A percentile compares a stretch with the other conserved stretches of the same genome.
phyloP scores from a whole-genome alignment of 2,329 filamentous ascomycete genomes.

The Ceratocystis cacaofunesta region DNA sequence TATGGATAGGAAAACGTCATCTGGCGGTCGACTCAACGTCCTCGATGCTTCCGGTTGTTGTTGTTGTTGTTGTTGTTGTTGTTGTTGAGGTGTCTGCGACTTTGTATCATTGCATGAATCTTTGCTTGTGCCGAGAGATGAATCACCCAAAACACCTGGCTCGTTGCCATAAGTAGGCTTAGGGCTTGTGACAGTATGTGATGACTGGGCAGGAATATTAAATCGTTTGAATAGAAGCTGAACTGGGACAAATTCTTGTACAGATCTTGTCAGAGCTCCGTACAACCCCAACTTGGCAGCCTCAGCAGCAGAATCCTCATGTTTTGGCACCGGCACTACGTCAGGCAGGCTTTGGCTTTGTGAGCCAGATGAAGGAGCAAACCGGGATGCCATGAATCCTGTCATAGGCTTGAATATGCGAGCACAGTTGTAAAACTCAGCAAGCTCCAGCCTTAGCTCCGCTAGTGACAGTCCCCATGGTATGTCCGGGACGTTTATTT shows the following conservation, averaged over 20 bases:
- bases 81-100: background rate
- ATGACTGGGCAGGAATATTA: constrained; percentile 58
- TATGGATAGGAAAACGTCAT: constrained; percentile 17
- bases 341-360: constrained; percentile 22
- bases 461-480: constrained; percentile 31
- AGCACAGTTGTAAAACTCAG: constrained; percentile 53
- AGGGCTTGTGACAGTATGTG: constrained; percentile 28
- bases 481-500: constrained; percentile 25
- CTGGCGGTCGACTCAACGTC: constrained; percentile 2
- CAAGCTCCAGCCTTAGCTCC: constrained; percentile 63
- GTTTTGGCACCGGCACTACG: constrained; percentile 24
- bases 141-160: background rate
- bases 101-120: background rate
- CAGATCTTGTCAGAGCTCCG: constrained; percentile 66
- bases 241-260: constrained; percentile 60
- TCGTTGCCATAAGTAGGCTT: background rate
- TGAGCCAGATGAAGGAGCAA: constrained; percentile 51
- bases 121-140: background rate
- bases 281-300: constrained; percentile 89
- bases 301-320: constrained; percentile 59
- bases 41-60: background rate
- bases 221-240: constrained; percentile 88
- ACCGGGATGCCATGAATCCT: constrained; percentile 82
- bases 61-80: background rate
- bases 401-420: constrained; percentile 80